Evolutionary conservation across 73 alveolate species (phyloP), one percentile per base, ranked within the genome.

Genomic region (Tetrahymena elliotti): DNA sequence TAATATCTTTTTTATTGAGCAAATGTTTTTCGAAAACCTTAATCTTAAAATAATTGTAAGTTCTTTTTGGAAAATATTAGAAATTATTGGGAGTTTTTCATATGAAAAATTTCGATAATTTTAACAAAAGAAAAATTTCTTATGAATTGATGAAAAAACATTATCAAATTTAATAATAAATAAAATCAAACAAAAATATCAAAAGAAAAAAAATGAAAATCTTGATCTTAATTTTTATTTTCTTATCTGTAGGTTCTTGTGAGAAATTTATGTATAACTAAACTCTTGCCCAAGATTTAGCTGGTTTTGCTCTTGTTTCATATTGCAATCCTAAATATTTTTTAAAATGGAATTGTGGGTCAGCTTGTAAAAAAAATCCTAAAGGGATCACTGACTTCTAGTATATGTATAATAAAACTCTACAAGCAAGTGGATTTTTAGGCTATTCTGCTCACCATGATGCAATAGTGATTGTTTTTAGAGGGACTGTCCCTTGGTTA

Each of bases 401-500:
- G 5, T 41, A 41, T 41, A 12, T 41, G 54, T 10, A 41, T 41
- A 41, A 41, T 22, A 41, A 41, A 1, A 41, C 54, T 41, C 16
- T 41, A 41, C 10, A 41, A 7, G 54, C 94, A 1, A 83, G 53
- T 38, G 96, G 92, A 94, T 41, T 37, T 83, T 54, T 94, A n/a
- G 96, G 96, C 36, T 94, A 24, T 94, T 83, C 96, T 31, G 96
- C 94, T 27, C 92, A 94, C 27, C 94, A 94, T 40, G 92, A 94
- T 83, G 94, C 41, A 36, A 94, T 94, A 13, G 31, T 52, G 18
- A 12, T 94, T 39, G 96, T 94, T 6, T 84, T 94, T 36, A 38
- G 96, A 94, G 96, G 96, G 83, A 94, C 96, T 5, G 52, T 83
- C 53, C 96, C 96, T 38, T 94, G 96, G 96, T 31, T 83, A 22